Conservation (phyloP, 805 yeast genomes). For the Candida rishiriensis region DNA sequence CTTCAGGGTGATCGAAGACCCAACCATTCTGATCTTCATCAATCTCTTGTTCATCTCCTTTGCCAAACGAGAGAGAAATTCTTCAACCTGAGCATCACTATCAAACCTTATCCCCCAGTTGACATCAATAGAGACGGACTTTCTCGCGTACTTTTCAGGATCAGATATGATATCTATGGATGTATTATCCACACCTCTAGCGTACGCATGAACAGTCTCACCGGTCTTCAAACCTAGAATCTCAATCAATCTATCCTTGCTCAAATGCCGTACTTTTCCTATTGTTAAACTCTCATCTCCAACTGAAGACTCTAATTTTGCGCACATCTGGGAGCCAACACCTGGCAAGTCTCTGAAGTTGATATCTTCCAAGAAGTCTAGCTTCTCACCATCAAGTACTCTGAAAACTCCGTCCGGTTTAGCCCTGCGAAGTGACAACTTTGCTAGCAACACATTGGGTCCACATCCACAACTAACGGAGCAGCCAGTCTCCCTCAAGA, state of each 20-base stretch:
- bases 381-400: constrained; percentile 28
- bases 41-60: constrained; percentile 57
- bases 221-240: constrained; percentile 72
- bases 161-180: constrained; percentile 48
- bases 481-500: constrained; percentile 49
- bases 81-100: constrained; percentile 53
- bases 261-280: constrained; percentile 33
- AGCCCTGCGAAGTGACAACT: constrained; percentile 64
- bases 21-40: constrained; percentile 39
- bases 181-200: constrained; percentile 66
- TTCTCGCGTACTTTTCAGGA: constrained; percentile 53
- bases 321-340: constrained; percentile 47
- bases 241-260: constrained; percentile 34
- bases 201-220: constrained; percentile 49
- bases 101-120: constrained; percentile 87
- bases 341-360: constrained; percentile 53
- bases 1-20: constrained; percentile 59
- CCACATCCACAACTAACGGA: constrained; percentile 80
- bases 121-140: constrained; percentile 81
- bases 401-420: constrained; percentile 70
- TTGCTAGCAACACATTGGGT: constrained; percentile 68
- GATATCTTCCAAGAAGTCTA: constrained; percentile 34
- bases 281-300: constrained; percentile 29
- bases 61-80: constrained; percentile 54
- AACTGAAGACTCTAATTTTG: constrained; percentile 39